Conservation (phyloP, 129 eudicot species). For the Daucus carota region DNA sequence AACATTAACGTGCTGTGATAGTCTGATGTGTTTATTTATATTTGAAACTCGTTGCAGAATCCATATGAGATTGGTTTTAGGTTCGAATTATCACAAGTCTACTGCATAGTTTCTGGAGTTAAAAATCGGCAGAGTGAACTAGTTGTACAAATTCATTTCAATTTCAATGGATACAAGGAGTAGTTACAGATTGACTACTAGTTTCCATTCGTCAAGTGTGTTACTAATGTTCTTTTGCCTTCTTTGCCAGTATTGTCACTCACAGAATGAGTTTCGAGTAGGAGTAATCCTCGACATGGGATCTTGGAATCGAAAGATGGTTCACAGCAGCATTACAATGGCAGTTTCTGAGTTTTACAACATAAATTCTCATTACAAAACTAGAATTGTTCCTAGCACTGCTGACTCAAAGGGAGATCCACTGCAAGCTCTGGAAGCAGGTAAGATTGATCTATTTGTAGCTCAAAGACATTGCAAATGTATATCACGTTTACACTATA, state of each 20-base stretch:
- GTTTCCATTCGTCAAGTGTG: not conserved
- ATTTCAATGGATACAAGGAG: not conserved
- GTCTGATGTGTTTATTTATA: not conserved
- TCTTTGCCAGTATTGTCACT: not conserved
- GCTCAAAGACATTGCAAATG: too few relatives aligned
- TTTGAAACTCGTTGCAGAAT: not conserved
- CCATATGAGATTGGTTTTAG: not conserved
- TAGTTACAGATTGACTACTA: not conserved
- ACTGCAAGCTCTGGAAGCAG: conserved; percentile 17
- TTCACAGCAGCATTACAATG: not conserved
- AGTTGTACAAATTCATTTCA: not conserved
- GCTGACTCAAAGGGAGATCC: conserved; percentile 33
- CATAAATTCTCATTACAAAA: not conserved
- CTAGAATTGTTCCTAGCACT: not conserved
- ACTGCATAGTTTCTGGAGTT: too few relatives aligned
- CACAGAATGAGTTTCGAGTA: not conserved
- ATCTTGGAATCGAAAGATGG: not conserved
- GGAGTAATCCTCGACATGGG: not conserved
- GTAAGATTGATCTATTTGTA: not conserved
- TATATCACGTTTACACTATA: not conserved
- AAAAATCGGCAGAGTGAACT: too few relatives aligned
- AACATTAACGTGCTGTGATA: not conserved
- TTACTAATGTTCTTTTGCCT: not conserved
- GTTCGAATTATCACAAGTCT: too few relatives aligned
- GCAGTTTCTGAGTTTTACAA: not conserved